Evolutionary conservation across 345 rosid genomes (phyloP).

Genomic region (Sonneratia alba): DNA sequence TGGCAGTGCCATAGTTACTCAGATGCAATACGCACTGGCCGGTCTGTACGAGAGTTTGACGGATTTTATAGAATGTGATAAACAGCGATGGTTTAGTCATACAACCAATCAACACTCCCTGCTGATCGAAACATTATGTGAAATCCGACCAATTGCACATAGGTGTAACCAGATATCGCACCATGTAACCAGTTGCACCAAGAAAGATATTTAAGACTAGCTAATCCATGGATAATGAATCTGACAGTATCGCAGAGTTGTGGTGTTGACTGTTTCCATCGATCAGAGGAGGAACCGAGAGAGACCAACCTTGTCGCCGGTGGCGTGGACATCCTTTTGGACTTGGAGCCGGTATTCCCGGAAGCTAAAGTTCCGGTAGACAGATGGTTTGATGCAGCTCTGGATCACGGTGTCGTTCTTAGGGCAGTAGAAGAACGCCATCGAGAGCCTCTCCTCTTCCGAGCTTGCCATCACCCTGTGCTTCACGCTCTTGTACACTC

Average conservation of each 20-base stretch:
- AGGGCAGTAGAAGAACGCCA: constrained; percentile 63
- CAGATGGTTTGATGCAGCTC: constrained; percentile 27
- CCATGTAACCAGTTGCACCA: too few relatives aligned
- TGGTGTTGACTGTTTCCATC: not conserved
- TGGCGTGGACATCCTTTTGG: constrained; percentile 40
- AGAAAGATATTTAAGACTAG: not conserved
- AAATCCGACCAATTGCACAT: too few relatives aligned
- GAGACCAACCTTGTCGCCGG: constrained; percentile 69
- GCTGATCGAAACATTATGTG: too few relatives aligned
- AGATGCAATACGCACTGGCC: too few relatives aligned
- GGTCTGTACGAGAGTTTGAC: too few relatives aligned
- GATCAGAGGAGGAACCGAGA: constrained; percentile 38
- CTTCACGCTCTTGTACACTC: constrained; percentile 48
- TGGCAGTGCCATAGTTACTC: too few relatives aligned
- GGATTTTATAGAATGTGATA: too few relatives aligned
- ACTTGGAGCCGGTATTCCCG: constrained; percentile 45
- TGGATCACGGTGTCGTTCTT: constrained; percentile 35
- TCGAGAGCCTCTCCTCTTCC: constrained; percentile 41
- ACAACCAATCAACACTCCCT: too few relatives aligned
- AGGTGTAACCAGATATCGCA: too few relatives aligned
- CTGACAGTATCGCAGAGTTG: too few relatives aligned
- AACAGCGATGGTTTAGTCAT: too few relatives aligned
- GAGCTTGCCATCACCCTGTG: constrained; percentile 56
- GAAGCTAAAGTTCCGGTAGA: constrained; percentile 50
- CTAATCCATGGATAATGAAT: not conserved